Evolutionary conservation across 768 basidiomycete species (phyloP).

Genomic region (Rhizopogon vinicolor): DNA sequence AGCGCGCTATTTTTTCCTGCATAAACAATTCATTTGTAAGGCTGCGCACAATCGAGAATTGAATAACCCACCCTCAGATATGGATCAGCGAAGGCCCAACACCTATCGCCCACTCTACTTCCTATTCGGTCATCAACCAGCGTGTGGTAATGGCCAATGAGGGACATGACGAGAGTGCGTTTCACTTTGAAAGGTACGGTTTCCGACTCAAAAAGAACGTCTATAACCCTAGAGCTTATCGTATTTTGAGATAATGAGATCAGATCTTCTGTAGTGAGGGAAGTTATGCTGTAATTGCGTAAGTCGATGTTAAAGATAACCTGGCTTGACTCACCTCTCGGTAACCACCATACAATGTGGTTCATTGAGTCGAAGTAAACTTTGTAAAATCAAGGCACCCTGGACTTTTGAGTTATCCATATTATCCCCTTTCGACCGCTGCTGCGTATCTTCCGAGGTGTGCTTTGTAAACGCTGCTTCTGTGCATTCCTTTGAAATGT

Average conservation of each 20-base stretch:
- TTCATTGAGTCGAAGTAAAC: slow-evolving; percentile 63
- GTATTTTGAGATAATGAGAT: slow-evolving; percentile 58
- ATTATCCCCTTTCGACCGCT: slow-evolving; percentile 11
- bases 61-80: slow-evolving; percentile 68
- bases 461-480: slow-evolving; percentile 7
- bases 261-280: slow-evolving; percentile 54
- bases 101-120: slow-evolving; percentile 85
- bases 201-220: slow-evolving; percentile 67
- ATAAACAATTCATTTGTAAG: slow-evolving; percentile 1
- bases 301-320: slow-evolving; percentile 3
- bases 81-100: slow-evolving; percentile 88
- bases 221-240: slow-evolving; percentile 75
- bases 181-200: slow-evolving; percentile 61
- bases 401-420: slow-evolving; percentile 55
- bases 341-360: slow-evolving; percentile 66
- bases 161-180: slow-evolving; percentile 64
- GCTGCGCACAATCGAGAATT: not conserved
- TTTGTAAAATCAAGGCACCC: slow-evolving; percentile 83
- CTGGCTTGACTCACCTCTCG: slow-evolving; percentile 49
- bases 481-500: slow-evolving; percentile 17
- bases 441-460: slow-evolving; percentile 5
- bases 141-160: slow-evolving; percentile 73
- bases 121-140: slow-evolving; percentile 91
- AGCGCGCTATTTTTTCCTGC: slow-evolving; percentile 89
- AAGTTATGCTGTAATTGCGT: slow-evolving; percentile 43